Evolutionary conservation across 306 rosid species (phyloP).

Genomic region (Prunus salicina): DNA sequence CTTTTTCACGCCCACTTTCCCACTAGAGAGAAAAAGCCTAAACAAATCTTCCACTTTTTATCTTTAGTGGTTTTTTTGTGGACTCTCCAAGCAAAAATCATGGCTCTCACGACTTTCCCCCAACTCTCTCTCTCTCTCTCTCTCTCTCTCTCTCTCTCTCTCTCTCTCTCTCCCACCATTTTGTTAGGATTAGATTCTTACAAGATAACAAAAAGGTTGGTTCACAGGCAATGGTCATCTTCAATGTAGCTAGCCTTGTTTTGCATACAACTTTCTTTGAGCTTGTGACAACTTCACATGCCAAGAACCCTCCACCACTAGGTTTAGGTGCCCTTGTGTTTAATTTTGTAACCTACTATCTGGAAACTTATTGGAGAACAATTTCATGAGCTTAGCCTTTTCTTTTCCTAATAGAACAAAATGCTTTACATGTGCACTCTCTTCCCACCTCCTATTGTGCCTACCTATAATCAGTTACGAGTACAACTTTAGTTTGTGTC

Average conservation of each 20-base stretch:
- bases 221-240: slow-evolving; percentile 46
- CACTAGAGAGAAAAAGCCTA: slow-evolving; percentile 24
- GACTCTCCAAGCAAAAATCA: slow-evolving; percentile 45
- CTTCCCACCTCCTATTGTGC: slow-evolving; percentile 13
- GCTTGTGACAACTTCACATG: slow-evolving; percentile 54
- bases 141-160: neutral
- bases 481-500: slow-evolving; percentile 19
- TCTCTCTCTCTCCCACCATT: slow-evolving; percentile 25
- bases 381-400: slow-evolving; percentile 13
- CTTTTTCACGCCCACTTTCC: slow-evolving; percentile 29
- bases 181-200: slow-evolving; percentile 42
- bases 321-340: neutral
- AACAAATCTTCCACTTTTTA: slow-evolving; percentile 29
- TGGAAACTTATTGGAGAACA: slow-evolving; percentile 14
- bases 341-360: neutral
- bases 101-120: slow-evolving; percentile 43
- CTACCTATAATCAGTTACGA: neutral
- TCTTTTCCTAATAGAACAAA: neutral
- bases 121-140: no score
- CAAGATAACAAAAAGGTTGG: slow-evolving; percentile 41
- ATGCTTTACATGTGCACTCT: neutral
- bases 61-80: slow-evolving; percentile 41
- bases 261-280: slow-evolving; percentile 13
- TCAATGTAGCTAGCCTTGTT: slow-evolving; percentile 29
- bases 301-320: slow-evolving; percentile 32